These are phyloP conservation scores for Ampelomyces quisqualis DNA, from an alignment of 2,329 filamentous ascomycete species.

Conservation along the genomic window DNA sequence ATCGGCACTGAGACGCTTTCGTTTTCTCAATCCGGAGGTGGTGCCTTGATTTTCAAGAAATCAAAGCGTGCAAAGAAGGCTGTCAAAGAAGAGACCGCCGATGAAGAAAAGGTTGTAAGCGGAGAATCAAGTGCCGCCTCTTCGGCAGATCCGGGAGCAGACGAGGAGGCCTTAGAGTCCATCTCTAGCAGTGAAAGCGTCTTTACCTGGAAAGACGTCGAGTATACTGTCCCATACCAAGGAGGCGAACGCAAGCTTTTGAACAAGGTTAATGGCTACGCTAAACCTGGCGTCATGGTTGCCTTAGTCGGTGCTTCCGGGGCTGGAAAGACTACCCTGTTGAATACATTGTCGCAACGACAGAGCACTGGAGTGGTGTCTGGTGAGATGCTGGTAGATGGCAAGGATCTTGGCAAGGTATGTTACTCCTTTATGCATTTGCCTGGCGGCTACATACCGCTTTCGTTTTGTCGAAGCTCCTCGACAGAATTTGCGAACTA, in stretches of 20 bases:
- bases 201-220: constrained; percentile 44
- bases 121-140: constrained; percentile 28
- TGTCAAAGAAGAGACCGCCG: constrained; percentile 50
- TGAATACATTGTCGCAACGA: constrained; percentile 75
- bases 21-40: constrained; percentile 63
- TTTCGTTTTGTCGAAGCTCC: too few species aligned
- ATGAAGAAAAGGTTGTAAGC: constrained; percentile 58
- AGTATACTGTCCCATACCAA: constrained; percentile 71
- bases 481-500: too few species aligned
- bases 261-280: constrained; percentile 72
- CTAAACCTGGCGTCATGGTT: constrained; percentile 76
- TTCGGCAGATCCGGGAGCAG: constrained; percentile 23
- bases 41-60: constrained; percentile 70
- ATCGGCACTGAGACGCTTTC: constrained; percentile 68
- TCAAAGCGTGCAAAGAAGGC: constrained; percentile 61
- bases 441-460: too few species aligned
- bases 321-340: constrained; percentile 79
- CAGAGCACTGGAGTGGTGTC: constrained; percentile 64
- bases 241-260: constrained; percentile 63
- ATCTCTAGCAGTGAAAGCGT: constrained; percentile 43
- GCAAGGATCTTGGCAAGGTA: constrained; percentile 55
- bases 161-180: constrained; percentile 37
- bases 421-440: neutral
- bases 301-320: constrained; percentile 79
- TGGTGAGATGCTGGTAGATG: constrained; percentile 74